Evolutionary conservation across 495 filamentous ascomycete genomes (phyloP), one percentile per base, ranked within the genome.

Genomic region (Terfezia claveryi): DNA sequence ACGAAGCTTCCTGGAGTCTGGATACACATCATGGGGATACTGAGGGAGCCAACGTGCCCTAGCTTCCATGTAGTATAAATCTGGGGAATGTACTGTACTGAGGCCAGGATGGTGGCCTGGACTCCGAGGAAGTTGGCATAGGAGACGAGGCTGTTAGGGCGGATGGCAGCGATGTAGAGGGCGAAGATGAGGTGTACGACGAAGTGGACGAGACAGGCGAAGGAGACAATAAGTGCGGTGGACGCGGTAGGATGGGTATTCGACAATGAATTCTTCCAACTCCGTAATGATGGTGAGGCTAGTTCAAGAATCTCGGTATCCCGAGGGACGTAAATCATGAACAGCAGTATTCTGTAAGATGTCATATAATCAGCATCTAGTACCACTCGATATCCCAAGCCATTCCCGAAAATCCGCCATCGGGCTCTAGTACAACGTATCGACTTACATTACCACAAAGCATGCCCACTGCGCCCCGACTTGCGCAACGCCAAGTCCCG

Each of bases 21-120:
- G 49, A 96, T 94, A 65, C 82, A 82, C 91, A 98, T 98, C 85
- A 94, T 96, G 1, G 87, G 83, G 55, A 98, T 88, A 63, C 86
- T 93, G 56, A 98, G 67, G 63, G 85, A 92, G 38, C 85, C 85
- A 1, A 92, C 82, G 58, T 83, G 80, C 63, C 86, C 81, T 52
- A 94, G 71, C 38, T 71, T 74, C 69, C 85, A 88, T 1, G 91
- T 98, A 36, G 82, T 94, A 66, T 76, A 88, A 60, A 98, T 87
- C 70, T 98, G 91, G 1, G 91, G 91, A 17, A 96, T 71, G 69
- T 95, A 98, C 66, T 98, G 91, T 20, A 95, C 76, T 0, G 76
- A 80, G 0, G 92, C 82, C 20, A 96, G 78, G n/a, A 80, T 61
- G 5, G 85, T 80, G 38, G 83, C 74, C 61, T 82, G 72, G 55